These are phyloP conservation scores for Lupinus albus DNA, from an alignment of 306 rosid genomes.

Conservation along the genomic window DNA sequence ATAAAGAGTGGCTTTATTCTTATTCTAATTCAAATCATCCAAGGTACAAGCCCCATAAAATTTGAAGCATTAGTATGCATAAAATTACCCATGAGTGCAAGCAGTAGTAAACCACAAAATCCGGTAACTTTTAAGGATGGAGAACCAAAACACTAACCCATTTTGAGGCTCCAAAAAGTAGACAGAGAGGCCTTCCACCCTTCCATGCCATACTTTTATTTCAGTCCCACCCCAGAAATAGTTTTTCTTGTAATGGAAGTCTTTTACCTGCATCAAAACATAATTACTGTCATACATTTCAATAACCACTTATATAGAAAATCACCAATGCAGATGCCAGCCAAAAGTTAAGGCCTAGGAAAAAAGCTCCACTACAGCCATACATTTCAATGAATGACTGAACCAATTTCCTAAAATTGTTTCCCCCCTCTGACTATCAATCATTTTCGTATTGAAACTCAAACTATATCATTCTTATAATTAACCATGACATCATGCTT, in stretches of 20 bases:
- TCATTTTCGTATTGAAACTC: constrained; percentile 27
- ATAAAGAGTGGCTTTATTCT: not conserved
- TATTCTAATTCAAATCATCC: constrained; percentile 9
- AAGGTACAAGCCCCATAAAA: constrained; percentile 1
- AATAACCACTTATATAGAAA: constrained; percentile 15
- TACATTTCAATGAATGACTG: not conserved
- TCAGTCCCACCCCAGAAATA: constrained; percentile 87
- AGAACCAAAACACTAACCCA: constrained; percentile 59
- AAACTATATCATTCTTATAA: not conserved
- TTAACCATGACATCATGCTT: constrained; percentile 23
- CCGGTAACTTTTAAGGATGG: constrained; percentile 19
- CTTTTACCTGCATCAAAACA: constrained; percentile 75
- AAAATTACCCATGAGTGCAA: constrained; percentile 2
- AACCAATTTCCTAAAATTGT: not conserved
- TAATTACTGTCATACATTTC: no score
- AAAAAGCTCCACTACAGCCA: constrained; percentile 14
- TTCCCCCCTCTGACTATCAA: not conserved
- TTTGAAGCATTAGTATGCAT: not conserved
- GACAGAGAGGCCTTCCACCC: constrained; percentile 89
- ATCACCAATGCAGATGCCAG: constrained; percentile 25
- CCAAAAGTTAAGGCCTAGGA: constrained; percentile 6
- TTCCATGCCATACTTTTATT: constrained; percentile 90
- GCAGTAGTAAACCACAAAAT: not conserved
- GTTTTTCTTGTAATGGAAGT: constrained; percentile 54
- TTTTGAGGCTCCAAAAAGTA: constrained; percentile 97